phyloP scores from a whole-genome alignment of 331 rosid species.

The Telfairia occidentalis region DNA sequence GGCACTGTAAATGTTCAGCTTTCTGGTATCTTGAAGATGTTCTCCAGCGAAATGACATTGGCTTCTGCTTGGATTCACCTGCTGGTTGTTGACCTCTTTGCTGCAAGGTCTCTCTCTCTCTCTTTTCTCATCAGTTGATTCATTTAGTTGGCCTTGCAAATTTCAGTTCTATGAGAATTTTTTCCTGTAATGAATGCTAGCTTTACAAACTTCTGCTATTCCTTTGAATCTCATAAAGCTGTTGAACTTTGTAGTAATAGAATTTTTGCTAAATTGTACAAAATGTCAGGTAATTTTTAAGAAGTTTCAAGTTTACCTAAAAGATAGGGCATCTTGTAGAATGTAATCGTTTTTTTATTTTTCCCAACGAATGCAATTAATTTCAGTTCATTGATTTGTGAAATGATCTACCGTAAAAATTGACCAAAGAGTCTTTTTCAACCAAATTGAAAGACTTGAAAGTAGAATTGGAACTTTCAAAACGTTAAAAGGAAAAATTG shows the following conservation, averaged over 20 bases:
- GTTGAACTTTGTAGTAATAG: not conserved
- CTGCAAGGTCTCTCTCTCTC: conserved; percentile 55
- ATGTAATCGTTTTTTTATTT: too few species aligned
- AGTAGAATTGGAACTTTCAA: not conserved
- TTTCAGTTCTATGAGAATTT: not conserved
- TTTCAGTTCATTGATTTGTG: too few species aligned
- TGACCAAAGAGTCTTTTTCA: too few species aligned
- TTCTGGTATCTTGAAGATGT: conserved; percentile 68
- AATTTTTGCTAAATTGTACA: too few species aligned
- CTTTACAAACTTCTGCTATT: too few species aligned
- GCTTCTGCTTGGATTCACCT: conserved; percentile 98
- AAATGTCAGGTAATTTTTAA: too few species aligned
- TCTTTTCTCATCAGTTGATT: not conserved
- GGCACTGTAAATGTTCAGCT: conserved; percentile 36
- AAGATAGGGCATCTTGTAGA: too few species aligned
- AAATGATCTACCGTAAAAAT: too few species aligned
- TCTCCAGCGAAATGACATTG: conserved; percentile 73
- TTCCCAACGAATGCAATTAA: too few species aligned
- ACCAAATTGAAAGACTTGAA: too few species aligned
- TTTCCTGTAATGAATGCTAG: too few species aligned
- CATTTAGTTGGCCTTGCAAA: not conserved
- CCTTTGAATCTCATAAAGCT: not conserved
- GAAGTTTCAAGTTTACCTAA: too few species aligned
- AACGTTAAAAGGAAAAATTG: not conserved
- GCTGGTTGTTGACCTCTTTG: conserved; percentile 82